These are phyloP conservation scores for Pyronema omphalodes DNA, from an alignment of 495 filamentous ascomycete species.

Conservation along the genomic window DNA sequence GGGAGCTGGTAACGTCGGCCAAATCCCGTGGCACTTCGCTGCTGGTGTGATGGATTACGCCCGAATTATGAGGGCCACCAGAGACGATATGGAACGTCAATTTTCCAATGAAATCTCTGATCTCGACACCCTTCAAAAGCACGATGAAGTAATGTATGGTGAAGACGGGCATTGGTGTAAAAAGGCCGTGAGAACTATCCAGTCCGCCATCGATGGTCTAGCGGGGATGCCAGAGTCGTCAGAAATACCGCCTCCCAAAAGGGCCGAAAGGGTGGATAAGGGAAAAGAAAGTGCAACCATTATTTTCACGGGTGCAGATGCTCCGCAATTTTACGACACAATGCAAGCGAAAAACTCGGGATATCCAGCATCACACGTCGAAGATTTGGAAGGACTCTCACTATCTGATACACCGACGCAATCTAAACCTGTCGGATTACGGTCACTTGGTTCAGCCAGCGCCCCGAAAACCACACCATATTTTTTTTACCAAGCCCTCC, in stretches of 20 bases:
- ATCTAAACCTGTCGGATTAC: neutral
- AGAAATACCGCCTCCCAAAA: constrained; percentile 30
- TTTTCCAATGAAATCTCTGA: constrained; percentile 60
- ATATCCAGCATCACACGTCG: constrained; percentile 9
- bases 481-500: constrained; percentile 78
- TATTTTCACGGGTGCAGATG: constrained; percentile 30
- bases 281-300: constrained; percentile 33
- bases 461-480: constrained; percentile 32
- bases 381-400: constrained; percentile 24
- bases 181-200: constrained; percentile 36
- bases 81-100: constrained; percentile 67
- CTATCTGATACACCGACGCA: constrained; percentile 21
- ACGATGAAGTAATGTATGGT: constrained; percentile 85
- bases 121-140: constrained; percentile 53
- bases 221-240: constrained; percentile 43
- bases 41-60: constrained; percentile 91
- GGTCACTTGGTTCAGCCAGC: neutral
- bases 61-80: constrained; percentile 83
- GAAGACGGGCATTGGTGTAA: constrained; percentile 83
- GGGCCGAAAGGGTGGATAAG: constrained; percentile 19
- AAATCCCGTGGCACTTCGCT: constrained; percentile 85
- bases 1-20: constrained; percentile 42
- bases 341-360: constrained; percentile 26
- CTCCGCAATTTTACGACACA: constrained; percentile 36
- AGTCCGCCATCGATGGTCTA: constrained; percentile 12